Percentiles rank a stretch among this genome's conserved stretches.
Conservation (phyloP, 2,329 filamentous ascomycete species). For the Aspergillus brasiliensis region DNA sequence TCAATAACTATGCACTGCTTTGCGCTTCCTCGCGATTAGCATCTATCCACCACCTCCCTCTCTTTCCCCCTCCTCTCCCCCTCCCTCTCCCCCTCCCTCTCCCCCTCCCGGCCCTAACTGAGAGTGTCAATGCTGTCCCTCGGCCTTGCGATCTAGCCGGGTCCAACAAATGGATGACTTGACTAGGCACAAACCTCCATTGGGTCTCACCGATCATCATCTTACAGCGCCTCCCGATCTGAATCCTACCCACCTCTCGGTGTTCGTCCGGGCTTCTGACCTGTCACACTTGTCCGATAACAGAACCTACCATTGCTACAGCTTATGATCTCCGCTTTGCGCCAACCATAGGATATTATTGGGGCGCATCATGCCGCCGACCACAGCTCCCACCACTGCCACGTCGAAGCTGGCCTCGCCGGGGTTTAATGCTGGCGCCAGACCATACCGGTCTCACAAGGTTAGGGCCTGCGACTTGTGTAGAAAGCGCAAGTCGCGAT, state of each 20-base stretch:
- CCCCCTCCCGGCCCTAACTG: no score
- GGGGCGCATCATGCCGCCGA: conserved; percentile 36
- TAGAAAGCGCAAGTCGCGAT: conserved; percentile 63
- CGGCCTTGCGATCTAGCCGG: conserved; percentile 1
- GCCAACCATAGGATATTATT: not conserved
- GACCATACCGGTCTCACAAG: conserved; percentile 64
- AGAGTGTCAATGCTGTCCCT: not conserved
- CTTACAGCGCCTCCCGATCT: not conserved
- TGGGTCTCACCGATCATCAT: not conserved
- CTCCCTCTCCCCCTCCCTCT: no score
- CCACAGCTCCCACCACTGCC: conserved; percentile 32
- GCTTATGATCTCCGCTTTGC: not conserved
- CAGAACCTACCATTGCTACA: not conserved
- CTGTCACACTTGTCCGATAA: not conserved
- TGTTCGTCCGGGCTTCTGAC: not conserved
- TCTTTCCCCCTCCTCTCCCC: no score
- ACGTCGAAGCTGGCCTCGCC: conserved; percentile 37
- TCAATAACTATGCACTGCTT: not conserved
- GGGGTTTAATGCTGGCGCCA: conserved; percentile 45
- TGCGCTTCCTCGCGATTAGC: conserved; percentile 1
- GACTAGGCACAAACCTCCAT: not conserved
- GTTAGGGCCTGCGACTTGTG: conserved; percentile 63
- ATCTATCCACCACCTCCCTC: no score
- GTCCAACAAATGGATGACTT: not conserved
- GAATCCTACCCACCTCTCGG: not conserved